These are phyloP conservation scores for Colletotrichum sp. DNA, from an alignment of 2,329 filamentous ascomycete species.

Conservation along the genomic window DNA sequence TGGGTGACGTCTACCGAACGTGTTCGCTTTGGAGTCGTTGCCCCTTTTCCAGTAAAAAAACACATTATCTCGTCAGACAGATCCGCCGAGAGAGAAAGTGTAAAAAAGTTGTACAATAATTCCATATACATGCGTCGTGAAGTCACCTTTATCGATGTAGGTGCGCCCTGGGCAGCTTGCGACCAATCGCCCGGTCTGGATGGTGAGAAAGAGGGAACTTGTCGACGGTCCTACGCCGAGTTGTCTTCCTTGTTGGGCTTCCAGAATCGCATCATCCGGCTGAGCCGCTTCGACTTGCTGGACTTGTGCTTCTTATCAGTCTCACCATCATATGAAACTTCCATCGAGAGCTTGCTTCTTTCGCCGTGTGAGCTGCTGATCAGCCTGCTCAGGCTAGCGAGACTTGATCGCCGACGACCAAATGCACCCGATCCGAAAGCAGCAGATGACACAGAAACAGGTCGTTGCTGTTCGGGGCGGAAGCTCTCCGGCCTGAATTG, in stretches of 20 bases:
- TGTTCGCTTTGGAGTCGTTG: not conserved
- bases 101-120: conserved; percentile 40
- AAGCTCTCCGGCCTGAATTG: conserved; percentile 54
- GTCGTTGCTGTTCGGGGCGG: conserved; percentile 55
- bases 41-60: not conserved
- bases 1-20: not conserved
- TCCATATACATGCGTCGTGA: conserved; percentile 41
- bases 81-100: conserved; percentile 5
- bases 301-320: conserved; percentile 59
- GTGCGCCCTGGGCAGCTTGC: not conserved
- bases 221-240: conserved; percentile 23
- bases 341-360: conserved; percentile 75
- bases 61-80: not conserved
- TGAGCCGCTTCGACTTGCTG: conserved; percentile 73
- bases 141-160: conserved; percentile 15
- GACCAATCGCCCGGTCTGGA: not conserved
- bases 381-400: conserved; percentile 77
- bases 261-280: conserved; percentile 82
- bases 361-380: conserved; percentile 78
- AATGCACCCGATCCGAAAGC: conserved; percentile 45
- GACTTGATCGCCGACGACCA: conserved; percentile 74
- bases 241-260: conserved; percentile 58
- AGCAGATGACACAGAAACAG: conserved; percentile 65
- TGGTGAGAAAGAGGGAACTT: not conserved
- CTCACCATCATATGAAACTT: conserved; percentile 64